Conservation (phyloP, 2,329 filamentous ascomycete species). For the Penicillium vulpinum region DNA sequence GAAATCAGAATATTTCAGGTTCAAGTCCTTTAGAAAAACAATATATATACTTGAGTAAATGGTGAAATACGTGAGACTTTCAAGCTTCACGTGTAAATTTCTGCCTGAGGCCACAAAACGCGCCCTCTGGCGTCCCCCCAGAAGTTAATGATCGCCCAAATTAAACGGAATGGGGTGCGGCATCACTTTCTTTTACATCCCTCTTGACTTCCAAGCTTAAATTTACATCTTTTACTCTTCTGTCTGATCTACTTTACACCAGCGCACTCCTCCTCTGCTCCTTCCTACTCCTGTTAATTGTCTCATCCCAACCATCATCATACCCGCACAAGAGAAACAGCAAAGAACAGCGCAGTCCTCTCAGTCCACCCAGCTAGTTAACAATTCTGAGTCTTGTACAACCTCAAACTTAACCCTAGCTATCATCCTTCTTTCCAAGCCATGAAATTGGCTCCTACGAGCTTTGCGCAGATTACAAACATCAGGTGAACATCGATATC, state of each 20-base stretch:
- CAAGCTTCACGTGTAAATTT: not conserved
- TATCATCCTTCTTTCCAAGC: not conserved
- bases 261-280: not conserved
- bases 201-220: not conserved
- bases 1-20: too few relatives aligned
- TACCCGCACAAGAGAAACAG: not conserved
- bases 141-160: not conserved
- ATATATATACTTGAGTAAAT: not conserved
- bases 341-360: not conserved
- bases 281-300: not conserved
- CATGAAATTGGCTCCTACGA: not conserved
- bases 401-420: not conserved
- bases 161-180: not conserved
- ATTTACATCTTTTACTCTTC: not conserved
- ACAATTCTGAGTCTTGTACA: not conserved
- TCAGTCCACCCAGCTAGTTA: not conserved
- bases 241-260: not conserved
- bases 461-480: not conserved
- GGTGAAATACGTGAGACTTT: not conserved
- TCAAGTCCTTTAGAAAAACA: not conserved
- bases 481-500: not conserved
- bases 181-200: not conserved
- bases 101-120: conserved; percentile 3
- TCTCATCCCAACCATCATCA: not conserved
- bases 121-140: conserved; percentile 3